Base-by-base conservation (phyloP, 2,329 filamentous ascomycete species). In the Fusarium pseudocircinatum region DNA sequence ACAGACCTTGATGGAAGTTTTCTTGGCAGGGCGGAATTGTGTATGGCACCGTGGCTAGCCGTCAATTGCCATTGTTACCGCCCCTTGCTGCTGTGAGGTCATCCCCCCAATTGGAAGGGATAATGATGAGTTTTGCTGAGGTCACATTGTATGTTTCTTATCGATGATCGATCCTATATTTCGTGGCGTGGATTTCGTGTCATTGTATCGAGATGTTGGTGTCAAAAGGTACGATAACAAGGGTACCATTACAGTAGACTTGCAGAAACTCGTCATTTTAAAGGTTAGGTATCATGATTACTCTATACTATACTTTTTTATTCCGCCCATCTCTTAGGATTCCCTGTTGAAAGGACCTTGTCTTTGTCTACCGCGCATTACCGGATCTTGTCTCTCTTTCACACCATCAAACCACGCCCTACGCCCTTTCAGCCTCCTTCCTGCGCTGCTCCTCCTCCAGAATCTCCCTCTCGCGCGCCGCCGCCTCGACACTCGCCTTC, bases 401-500 rank as follows among this genome's bases (percentile, higher is more conserved):
- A 49, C 30, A 46, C 46, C 56, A 62, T 49, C 56, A 43, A 37
- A 32, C 43, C 44, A 75, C 58, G 74, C 77, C 58, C 82, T 77
- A 76, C 58, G 75, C 77, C 59, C 82, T 77, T 65, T 81, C 80
- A 43, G 82, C 85, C 76, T 89, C 87, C 77, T 84, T 86, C 47
- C 76, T 75, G 42, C 84, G 82, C 81, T 90, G 87, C 78, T 89
- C 86, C 77, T 88, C 88, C 79, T 92, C 91, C 60, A 92, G 78
- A 30, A 86, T 80, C 83, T 94, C 92, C 67, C 90, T 85, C 75
- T 88, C 82, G 67, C 88, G 86, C 46, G 90, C 88, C 18, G 90
- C 88, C 39, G 88, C 90, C 82, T 98, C 96, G 0, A 90, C 89
- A 53, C 91, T 87, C 2, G 92, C 92, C 85, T 99, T 99, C 74